These are phyloP conservation scores for Alloteropsis semialata DNA, from an alignment of 176 grass and related monocot genomes.

Conservation along the genomic window DNA sequence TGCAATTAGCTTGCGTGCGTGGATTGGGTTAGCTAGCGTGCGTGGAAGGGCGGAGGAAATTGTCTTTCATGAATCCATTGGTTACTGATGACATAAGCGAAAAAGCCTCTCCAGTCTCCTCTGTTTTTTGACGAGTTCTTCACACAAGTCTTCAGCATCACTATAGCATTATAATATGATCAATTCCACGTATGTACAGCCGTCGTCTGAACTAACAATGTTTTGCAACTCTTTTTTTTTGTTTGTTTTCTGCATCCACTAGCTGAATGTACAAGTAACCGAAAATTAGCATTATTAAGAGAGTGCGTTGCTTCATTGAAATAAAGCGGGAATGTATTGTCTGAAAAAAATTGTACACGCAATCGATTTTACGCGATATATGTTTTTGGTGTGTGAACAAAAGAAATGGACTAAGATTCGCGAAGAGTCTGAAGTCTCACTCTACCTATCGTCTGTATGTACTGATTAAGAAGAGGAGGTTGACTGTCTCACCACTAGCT, in stretches of 20 bases:
- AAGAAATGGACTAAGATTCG: neutral
- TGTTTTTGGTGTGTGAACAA: neutral
- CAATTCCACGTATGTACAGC: neutral
- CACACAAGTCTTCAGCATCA: neutral
- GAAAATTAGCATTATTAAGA: too few species aligned
- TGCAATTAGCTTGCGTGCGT: constrained; percentile 26
- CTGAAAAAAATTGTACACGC: too few species aligned
- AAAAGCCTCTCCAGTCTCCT: too few species aligned
- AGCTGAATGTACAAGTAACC: neutral
- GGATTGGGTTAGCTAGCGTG: neutral
- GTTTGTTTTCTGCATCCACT: neutral
- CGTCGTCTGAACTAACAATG: neutral
- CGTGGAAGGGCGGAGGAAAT: neutral
- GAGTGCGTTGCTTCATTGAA: too few species aligned
- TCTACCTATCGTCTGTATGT: neutral
- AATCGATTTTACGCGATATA: neutral
- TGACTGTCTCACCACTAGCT: neutral
- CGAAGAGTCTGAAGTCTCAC: neutral
- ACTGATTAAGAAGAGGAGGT: neutral
- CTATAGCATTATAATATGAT: neutral
- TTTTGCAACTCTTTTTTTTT: neutral
- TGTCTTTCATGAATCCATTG: neutral
- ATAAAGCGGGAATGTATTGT: too few species aligned
- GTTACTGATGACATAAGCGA: constrained; percentile 3
- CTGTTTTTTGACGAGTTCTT: neutral